Evolutionary conservation across 306 rosid genomes (phyloP), one percentile per base, ranked within the genome.

Genomic region (Pueraria montana): DNA sequence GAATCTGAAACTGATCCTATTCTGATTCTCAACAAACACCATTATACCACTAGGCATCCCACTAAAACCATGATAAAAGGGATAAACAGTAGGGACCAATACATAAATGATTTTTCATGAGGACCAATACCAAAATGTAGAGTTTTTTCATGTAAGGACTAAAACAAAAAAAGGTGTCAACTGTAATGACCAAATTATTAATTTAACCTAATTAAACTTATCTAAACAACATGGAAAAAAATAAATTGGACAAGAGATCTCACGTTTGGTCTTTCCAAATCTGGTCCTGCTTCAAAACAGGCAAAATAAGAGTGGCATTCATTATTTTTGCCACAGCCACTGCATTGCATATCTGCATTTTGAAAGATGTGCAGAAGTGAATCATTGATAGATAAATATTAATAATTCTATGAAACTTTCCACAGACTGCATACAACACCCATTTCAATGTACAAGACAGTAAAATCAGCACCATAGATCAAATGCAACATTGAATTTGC

Each of bases 201-300:
- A 64, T 16, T 32, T 34, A 34, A 64, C 20, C 68, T 62, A 66
- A 65, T 43, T 24, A 76, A 84, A 79, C 75, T 32, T 59, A 58
- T 58, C 71, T 48, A 84, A 77, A 67, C 38, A 72, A 32, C 40
- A 69, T 52, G 48, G 74, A 42, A 84, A 73, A 24, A 62, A 53
- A 53, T 5, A 52, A 52, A 18, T 6, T 43, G 78, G 83, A 45
- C 24, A 69, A 70, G 82, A 79, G 66, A 84, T 87, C 96, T 96
- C 84, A 96, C 99, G 98, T 96, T 92, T 90, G 94, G 82, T 96
- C 99, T 88, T 96, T 94, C 99, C 99, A 96, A 81, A 94, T 96
- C 87, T 96, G 99, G 72, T 96, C 98, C 89, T 96, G 98, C 89
- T 96, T 96, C 88, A 96, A 87, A 68, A 96, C 99, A 6, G 98